phyloP scores from a whole-genome alignment of 306 rosid genomes.

The Prosopis cineraria region DNA sequence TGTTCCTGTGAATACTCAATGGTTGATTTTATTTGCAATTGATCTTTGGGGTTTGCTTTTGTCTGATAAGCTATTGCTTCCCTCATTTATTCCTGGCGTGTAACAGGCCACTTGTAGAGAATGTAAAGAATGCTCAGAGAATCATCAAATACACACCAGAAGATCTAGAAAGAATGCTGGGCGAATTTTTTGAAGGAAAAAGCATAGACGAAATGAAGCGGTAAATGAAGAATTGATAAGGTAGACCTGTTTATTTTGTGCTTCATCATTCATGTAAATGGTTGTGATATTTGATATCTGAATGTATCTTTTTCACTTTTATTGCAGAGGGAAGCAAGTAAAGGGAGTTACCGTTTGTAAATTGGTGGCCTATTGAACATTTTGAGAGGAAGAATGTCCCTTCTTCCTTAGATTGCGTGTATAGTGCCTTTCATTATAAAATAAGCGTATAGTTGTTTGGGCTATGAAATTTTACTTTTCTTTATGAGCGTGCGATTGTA shows the following conservation, averaged over 20 bases:
- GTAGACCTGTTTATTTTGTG: background rate
- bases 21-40: constrained; percentile 19
- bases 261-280: background rate
- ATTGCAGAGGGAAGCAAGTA: background rate
- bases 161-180: constrained; percentile 93
- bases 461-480: background rate
- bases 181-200: constrained; percentile 96
- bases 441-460: background rate
- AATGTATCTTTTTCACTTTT: background rate
- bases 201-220: constrained; percentile 68
- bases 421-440: background rate
- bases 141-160: constrained; percentile 73
- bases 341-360: background rate
- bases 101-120: constrained; percentile 78
- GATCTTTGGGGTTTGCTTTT: background rate
- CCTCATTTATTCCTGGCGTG: background rate
- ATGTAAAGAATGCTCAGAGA: constrained; percentile 82
- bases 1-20: background rate
- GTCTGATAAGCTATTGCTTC: background rate
- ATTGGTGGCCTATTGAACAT: background rate
- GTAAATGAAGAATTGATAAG: constrained; percentile 31
- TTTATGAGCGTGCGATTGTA: background rate
- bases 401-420: background rate
- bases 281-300: background rate
- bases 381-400: background rate